Base-by-base conservation (phyloP, 129 eudicot species). In the Escallonia herrerae region DNA sequence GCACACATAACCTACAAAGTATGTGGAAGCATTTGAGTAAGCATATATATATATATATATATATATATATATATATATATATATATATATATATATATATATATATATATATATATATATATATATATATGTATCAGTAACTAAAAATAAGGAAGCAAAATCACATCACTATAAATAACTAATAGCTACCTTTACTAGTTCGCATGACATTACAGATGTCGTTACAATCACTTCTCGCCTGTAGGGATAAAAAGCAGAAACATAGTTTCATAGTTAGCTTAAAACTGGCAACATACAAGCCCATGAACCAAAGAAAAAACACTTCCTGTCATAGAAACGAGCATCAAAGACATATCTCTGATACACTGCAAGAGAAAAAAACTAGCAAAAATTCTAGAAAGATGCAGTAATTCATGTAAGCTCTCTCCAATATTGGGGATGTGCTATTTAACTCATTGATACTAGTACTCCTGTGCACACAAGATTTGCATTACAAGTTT, bases 211-310 rank as follows among this genome's bases (percentile, higher is more conserved):
- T 60, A 91, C 96, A 74, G 82, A 85, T 60, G 97, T 80, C 56
- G 97, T 91, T 63, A 91, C 97, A 59, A 91, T 85, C 60, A 91
- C 97, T 43, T 91, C 89, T 62, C 90, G 83, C 73, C 97, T 91
- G 81, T 71, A 83, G 8, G 58, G 66, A 50, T 71, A 66, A 43
- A 66, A 58, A 51, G 43, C 40, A 13, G 11, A 63, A 3, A 41
- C 4, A 37, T 22, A 22, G 33, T 22, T 22, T 22, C 33, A 7
- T 56, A 65, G 67, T 60, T 33, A 70, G 49, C 15, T 22, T 9
- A 57, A 43, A 64, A 54, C 60, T 54, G n/a, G 60, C 40, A 38
- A 51, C 8, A 15, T 41, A 40, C 40, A 60, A 8, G 11, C 40
- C 64, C 33, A 22, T 22, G 33, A 22, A 22, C 33, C 33, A 22